Evolutionary conservation across 192 early-diverging fungal genomes (phyloP).

Genomic region (Entomortierella lignicola): DNA sequence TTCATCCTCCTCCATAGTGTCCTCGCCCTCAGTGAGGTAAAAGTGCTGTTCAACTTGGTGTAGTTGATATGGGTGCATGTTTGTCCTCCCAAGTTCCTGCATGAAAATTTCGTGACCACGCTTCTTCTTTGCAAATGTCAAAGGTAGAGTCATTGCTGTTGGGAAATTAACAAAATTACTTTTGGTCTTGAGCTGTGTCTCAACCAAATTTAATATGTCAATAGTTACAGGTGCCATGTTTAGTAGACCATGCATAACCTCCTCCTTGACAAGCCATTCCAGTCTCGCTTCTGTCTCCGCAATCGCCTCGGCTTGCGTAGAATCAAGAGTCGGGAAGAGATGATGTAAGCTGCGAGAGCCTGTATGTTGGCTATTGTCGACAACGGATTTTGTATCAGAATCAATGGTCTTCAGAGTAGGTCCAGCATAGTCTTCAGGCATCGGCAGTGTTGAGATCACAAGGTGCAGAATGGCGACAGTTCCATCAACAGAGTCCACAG

Average conservation of each 20-base stretch:
- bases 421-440: constrained; percentile 49
- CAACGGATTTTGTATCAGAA: constrained; percentile 37
- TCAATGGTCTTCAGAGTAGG: constrained; percentile 51
- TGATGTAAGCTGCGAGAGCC: constrained; percentile 32
- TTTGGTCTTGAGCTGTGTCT: constrained; percentile 64
- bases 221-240: constrained; percentile 65
- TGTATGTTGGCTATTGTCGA: constrained; percentile 22
- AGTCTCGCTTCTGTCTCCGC: constrained; percentile 66
- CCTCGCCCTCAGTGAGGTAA: constrained; percentile 58
- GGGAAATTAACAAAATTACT: constrained; percentile 68
- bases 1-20: constrained; percentile 1
- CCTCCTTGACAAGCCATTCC: constrained; percentile 75
- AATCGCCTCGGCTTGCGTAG: constrained; percentile 68
- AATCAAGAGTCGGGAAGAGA: constrained; percentile 41
- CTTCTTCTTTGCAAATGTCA: constrained; percentile 63
- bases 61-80: constrained; percentile 60
- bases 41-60: constrained; percentile 63
- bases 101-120: constrained; percentile 63
- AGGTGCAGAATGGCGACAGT: constrained; percentile 76
- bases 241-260: constrained; percentile 78
- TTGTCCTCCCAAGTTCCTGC: constrained; percentile 58
- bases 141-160: constrained; percentile 60
- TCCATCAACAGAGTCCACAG: constrained; percentile 75
- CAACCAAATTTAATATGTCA: constrained; percentile 59
- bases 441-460: constrained; percentile 72